Evolutionary conservation across 495 filamentous ascomycete genomes (phyloP), one percentile per base, ranked within the genome.

Genomic region (Trichoderma reesei): DNA sequence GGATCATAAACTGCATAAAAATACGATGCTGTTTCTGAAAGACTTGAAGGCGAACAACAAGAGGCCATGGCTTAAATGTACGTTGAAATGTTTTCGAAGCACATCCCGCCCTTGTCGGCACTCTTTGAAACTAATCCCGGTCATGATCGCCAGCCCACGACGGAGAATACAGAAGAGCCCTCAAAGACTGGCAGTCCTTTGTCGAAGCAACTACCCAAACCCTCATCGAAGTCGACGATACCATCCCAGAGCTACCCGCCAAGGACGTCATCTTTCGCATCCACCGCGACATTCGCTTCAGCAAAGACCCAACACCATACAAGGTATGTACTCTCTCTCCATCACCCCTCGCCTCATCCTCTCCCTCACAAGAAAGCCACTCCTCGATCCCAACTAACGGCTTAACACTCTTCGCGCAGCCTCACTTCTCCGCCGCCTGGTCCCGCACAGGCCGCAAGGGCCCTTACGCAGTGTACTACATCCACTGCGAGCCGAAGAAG

Each of bases 241-340:
- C 90, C 8, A 83, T 96, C 65, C 91, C 91, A 0, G 90, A 93
- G 66, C 77, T 95, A 34, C 91, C 91, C 7, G 76, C 84, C 36
- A 91, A 92, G 69, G 91, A 96, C 71, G 76, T 96, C 81, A 81
- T 91, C 33, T 94, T 93, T 68, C 85, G 91, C 48, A 92, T 96
- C 56, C 90, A 96, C 70, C 80, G 91, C 60, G 91, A 95, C 70
- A 80, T 92, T 31, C 78, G 89, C 20, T 93, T 92, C 71, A 86
- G 78, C 71, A 83, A 88, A 31, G 87, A 95, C 67, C 88, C 82
- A 39, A 92, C 90, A 2, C 91, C 91, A 1, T 96, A 96, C 73
- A 96, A 94, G 81, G 88, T 89, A 78, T 68, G 77, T 71, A 67
- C 60, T 26, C 14, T 34, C n/a, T 38, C 39, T 6, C 59, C 26